These are phyloP conservation scores for Peronospora farinosa DNA, from an alignment of 352 stramenopile genomes.

Conservation along the genomic window DNA sequence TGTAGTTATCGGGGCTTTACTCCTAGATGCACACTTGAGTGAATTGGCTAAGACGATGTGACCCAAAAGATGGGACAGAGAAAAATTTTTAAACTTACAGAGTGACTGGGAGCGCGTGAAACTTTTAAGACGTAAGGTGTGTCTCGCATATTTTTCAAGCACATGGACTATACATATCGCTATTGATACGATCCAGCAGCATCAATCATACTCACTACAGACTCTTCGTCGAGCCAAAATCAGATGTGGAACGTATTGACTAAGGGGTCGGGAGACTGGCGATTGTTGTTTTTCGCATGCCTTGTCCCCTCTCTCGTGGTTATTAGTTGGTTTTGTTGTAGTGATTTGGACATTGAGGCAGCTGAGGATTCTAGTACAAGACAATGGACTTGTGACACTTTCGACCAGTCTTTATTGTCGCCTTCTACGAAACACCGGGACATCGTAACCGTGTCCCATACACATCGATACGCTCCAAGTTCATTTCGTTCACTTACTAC, in stretches of 20 bases:
- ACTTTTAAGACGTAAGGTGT: slow-evolving; percentile 1
- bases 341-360: neutral
- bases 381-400: neutral
- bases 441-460: no score
- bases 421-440: no score
- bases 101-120: neutral
- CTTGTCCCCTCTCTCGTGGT: neutral
- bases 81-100: no score
- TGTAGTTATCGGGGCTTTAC: neutral
- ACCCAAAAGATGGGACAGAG: slow-evolving; percentile 5
- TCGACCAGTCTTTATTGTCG: neutral
- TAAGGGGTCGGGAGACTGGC: slow-evolving; percentile 1
- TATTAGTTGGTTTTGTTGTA: no score
- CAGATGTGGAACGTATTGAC: slow-evolving; percentile 5
- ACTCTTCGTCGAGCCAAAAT: slow-evolving; percentile 10
- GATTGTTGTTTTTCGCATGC: slow-evolving; percentile 16
- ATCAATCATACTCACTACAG: neutral
- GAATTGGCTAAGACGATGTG: neutral
- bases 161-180: slow-evolving; percentile 14
- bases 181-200: neutral
- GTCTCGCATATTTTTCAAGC: slow-evolving; percentile 18
- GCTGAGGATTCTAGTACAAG: neutral
- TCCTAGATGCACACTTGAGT: neutral
- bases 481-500: no score
- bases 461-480: no score